These are phyloP conservation scores for Emergomyces pasteurianus DNA, from an alignment of 2,329 filamentous ascomycete species.

Conservation along the genomic window DNA sequence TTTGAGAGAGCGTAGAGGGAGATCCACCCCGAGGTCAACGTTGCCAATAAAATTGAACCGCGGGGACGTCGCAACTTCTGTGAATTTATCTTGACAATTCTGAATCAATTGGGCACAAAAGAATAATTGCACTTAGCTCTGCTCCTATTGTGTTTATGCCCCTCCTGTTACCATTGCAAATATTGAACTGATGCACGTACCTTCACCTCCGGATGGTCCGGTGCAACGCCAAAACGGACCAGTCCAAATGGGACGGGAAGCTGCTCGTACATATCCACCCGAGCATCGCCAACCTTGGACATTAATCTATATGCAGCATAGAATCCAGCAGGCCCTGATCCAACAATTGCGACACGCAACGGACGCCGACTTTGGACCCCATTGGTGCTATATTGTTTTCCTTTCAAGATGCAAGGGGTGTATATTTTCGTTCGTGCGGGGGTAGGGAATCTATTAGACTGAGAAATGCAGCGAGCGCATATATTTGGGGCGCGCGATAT, in stretches of 20 bases:
- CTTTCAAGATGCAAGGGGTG: neutral
- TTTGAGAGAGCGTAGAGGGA: constrained; percentile 58
- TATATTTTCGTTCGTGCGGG: neutral
- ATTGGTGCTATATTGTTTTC: constrained; percentile 8
- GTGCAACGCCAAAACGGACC: constrained; percentile 90
- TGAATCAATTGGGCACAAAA: constrained; percentile 24
- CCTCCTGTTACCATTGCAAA: too few species aligned
- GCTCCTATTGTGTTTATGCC: neutral
- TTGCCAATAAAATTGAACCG: constrained; percentile 90
- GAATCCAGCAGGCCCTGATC: constrained; percentile 91
- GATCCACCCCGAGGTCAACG: constrained; percentile 57
- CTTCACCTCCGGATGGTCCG: constrained; percentile 97
- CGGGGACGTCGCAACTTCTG: constrained; percentile 69
- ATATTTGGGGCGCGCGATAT: constrained; percentile 2
- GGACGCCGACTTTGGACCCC: constrained; percentile 31
- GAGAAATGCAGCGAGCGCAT: constrained; percentile 6
- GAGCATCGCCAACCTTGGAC: constrained; percentile 56
- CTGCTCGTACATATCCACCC: constrained; percentile 92
- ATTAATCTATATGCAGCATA: constrained; percentile 84
- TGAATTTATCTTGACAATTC: constrained; percentile 93
- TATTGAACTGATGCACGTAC: constrained; percentile 35
- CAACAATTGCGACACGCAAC: constrained; percentile 75
- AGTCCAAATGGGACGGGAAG: constrained; percentile 87
- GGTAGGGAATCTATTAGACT: neutral
- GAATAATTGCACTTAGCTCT: neutral